Evolutionary conservation across 257 asterid species (phyloP).

Genomic region (Ophiorrhiza pumila): DNA sequence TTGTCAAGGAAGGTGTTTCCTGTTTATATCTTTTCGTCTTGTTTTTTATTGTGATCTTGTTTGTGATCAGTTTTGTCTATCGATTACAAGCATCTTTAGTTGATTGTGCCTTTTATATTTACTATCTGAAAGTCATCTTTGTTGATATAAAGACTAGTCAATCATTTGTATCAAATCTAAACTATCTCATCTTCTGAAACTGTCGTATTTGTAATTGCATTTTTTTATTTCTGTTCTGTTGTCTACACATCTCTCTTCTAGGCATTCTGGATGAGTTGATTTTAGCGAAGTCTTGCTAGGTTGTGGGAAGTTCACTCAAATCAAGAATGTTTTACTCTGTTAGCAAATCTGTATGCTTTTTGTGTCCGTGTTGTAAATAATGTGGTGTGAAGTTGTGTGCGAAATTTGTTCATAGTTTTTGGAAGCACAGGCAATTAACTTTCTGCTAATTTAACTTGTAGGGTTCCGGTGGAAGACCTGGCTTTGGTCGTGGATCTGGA

Average conservation of each 20-base stretch:
- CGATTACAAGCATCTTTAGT: neutral
- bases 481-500: constrained; percentile 39
- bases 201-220: neutral
- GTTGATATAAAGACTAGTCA: neutral
- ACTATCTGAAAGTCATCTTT: neutral
- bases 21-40: too few species aligned
- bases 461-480: constrained; percentile 38
- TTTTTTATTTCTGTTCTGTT: neutral
- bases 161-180: neutral
- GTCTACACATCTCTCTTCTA: neutral
- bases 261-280: neutral
- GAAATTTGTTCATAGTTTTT: neutral
- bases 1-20: too few species aligned
- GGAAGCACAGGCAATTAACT: too few species aligned
- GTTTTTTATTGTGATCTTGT: too few species aligned
- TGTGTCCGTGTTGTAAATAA: neutral
- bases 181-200: too few species aligned
- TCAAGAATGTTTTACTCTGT: neutral
- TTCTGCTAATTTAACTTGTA: neutral
- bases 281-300: neutral
- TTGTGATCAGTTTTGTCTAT: too few species aligned
- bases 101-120: neutral
- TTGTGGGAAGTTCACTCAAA: neutral
- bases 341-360: neutral
- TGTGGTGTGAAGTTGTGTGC: neutral